Conservation (phyloP, 2,329 filamentous ascomycete genomes). For the Fusarium sulawesiense region DNA sequence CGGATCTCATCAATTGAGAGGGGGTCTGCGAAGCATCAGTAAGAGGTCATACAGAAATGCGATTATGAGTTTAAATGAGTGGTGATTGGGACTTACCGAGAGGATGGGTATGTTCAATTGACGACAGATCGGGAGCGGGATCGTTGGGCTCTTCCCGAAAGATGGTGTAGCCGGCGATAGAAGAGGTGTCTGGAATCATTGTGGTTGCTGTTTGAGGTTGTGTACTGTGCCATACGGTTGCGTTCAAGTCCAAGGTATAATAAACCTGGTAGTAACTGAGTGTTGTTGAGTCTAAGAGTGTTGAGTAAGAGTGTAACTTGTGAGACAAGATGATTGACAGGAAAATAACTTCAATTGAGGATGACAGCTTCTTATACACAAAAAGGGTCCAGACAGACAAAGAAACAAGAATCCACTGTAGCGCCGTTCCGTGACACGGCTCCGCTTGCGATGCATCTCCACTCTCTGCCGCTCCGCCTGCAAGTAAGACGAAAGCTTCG, state of each 20-base stretch:
- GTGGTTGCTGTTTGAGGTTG: slow-evolving; percentile 50
- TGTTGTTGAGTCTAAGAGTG: too few relatives aligned
- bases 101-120: slow-evolving; percentile 51
- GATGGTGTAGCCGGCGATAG: slow-evolving; percentile 59
- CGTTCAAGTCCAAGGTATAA: background rate
- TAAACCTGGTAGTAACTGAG: background rate
- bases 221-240: slow-evolving; percentile 47
- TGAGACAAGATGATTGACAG: background rate
- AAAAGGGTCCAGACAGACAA: background rate
- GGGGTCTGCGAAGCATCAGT: slow-evolving; percentile 54
- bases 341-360: slow-evolving; percentile 11
- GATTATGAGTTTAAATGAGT: too few relatives aligned
- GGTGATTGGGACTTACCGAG: slow-evolving; percentile 42
- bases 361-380: slow-evolving; percentile 42
- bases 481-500: slow-evolving; percentile 8
- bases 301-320: background rate
- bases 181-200: slow-evolving; percentile 56
- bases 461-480: slow-evolving; percentile 20
- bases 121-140: slow-evolving; percentile 51
- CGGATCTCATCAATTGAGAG: slow-evolving; percentile 67
- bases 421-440: slow-evolving; percentile 30
- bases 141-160: slow-evolving; percentile 57
- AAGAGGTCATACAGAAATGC: too few relatives aligned
- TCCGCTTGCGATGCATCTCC: slow-evolving; percentile 29
- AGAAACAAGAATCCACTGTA: slow-evolving; percentile 6